Conservation (phyloP, 2,329 filamentous ascomycete species). For the Xylariomycetidae sp. region DNA sequence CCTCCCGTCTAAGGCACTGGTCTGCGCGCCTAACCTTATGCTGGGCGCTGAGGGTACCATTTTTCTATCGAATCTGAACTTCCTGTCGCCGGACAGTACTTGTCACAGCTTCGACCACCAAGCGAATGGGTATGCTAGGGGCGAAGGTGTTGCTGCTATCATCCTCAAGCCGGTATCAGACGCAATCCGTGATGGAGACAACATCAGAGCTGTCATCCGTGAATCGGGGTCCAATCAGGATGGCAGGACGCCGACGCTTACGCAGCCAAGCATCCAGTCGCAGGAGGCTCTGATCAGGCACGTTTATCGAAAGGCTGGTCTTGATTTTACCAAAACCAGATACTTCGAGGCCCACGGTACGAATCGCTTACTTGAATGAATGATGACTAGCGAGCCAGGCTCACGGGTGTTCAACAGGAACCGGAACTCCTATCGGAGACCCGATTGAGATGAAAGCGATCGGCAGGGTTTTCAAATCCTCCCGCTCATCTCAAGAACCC, state of each 20-base stretch:
- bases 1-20: neutral
- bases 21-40: neutral
- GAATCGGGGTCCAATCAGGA: conserved; percentile 34
- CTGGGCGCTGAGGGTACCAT: neutral
- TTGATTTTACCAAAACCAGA: conserved; percentile 13
- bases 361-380: neutral
- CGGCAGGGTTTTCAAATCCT: conserved; percentile 1
- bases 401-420: neutral
- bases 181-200: conserved; percentile 27
- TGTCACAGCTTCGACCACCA: conserved; percentile 2
- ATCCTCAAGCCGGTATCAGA: conserved; percentile 34
- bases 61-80: neutral
- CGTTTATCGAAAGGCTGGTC: conserved; percentile 26
- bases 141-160: conserved; percentile 35
- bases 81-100: conserved; percentile 2
- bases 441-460: conserved; percentile 18
- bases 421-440: conserved; percentile 14
- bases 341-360: conserved; percentile 23
- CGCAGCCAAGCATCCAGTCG: conserved; percentile 33
- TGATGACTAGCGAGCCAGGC: neutral
- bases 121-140: conserved; percentile 3
- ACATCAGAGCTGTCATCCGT: conserved; percentile 32
- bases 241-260: conserved; percentile 38
- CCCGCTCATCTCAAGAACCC: neutral
- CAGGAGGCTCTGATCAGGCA: conserved; percentile 28